A percentile compares a stretch with the other conserved stretches of the same genome.
These are phyloP conservation scores for Hyphopichia burtonii DNA, from an alignment of 1,139 yeast species.

Conservation along the genomic window DNA sequence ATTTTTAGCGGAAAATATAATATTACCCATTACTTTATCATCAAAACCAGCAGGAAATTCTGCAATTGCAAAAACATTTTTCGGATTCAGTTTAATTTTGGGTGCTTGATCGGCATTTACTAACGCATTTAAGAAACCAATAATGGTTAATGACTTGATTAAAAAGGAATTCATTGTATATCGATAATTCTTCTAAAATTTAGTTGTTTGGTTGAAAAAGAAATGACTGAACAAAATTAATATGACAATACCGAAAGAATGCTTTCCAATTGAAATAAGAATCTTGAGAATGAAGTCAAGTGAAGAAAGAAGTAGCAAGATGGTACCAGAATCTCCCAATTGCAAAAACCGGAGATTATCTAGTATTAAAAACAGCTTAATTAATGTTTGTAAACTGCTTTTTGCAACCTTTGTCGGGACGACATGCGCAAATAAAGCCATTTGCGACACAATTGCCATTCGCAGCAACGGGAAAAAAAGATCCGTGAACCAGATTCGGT, in stretches of 20 bases:
- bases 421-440: not conserved
- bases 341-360: too few relatives aligned
- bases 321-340: not conserved
- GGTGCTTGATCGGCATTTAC: constrained; percentile 38
- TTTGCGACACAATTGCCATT: not conserved
- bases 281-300: not conserved
- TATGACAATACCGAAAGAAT: constrained; percentile 3
- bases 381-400: not conserved
- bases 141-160: not conserved
- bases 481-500: too few relatives aligned
- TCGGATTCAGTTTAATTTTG: constrained; percentile 40
- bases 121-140: not conserved
- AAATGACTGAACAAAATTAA: not conserved
- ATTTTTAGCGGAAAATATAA: constrained; percentile 46
- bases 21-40: constrained; percentile 43
- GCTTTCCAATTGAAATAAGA: constrained; percentile 2
- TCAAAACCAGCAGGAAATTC: constrained; percentile 52
- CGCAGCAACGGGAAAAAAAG: not conserved
- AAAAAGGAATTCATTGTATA: not conserved
- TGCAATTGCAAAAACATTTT: constrained; percentile 52
- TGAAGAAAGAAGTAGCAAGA: not conserved
- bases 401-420: not conserved
- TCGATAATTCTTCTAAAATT: too few relatives aligned
- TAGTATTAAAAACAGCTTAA: too few relatives aligned
- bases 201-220: not conserved